Evolutionary conservation across 129 eudicot genomes (phyloP).

Genomic region (Centrapalus pauciflorus): DNA sequence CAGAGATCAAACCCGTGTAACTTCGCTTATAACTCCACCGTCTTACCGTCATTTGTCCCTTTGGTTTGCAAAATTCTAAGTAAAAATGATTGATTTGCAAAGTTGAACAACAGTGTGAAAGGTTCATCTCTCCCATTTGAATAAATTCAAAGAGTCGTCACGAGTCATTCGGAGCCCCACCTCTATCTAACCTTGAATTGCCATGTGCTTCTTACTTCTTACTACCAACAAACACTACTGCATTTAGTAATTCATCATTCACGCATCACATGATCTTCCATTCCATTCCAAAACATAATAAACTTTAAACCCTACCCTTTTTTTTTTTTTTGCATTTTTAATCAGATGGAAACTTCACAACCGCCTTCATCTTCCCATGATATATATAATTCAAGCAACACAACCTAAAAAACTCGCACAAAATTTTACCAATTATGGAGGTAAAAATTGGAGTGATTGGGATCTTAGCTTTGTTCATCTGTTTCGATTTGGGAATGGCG

Average conservation of each 20-base stretch:
- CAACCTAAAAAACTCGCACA: neutral
- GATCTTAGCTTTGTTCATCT: slow-evolving; percentile 1
- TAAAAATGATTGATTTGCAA: no score
- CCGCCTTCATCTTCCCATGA: neutral
- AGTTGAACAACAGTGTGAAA: no score
- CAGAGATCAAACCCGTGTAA: no score
- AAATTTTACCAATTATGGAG: no score
- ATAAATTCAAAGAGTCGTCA: neutral
- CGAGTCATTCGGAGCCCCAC: neutral
- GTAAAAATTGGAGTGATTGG: neutral
- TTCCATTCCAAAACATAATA: neutral
- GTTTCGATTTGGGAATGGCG: neutral
- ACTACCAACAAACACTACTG: neutral
- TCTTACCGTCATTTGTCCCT: no score
- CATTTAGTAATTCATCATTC: neutral
- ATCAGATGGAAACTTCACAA: slow-evolving; percentile 1
- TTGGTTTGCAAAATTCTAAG: no score
- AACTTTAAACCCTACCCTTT: neutral
- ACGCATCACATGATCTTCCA: neutral
- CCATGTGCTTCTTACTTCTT: neutral
- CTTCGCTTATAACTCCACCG: no score
- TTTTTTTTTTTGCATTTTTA: neutral
- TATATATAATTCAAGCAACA: neutral
- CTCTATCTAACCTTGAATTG: neutral
- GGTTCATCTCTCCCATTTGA: no score